phyloP scores from a whole-genome alignment of 495 filamentous ascomycete genomes.

The Penicillium ochrochloron region DNA sequence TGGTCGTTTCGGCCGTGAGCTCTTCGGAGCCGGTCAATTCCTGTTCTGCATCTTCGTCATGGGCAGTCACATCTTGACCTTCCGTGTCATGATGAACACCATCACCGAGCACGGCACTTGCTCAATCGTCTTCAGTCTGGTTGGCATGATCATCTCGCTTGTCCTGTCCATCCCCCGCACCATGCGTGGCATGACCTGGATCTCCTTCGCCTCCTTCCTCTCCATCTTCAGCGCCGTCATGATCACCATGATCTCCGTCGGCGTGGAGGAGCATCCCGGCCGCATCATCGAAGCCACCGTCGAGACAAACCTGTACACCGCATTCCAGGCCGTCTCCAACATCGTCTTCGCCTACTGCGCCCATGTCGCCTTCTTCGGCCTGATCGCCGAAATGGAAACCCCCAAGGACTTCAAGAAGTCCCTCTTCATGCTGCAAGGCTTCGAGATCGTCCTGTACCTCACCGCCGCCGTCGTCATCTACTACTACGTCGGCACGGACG shows the following conservation, averaged over 20 bases:
- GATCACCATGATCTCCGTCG: slow-evolving; percentile 72
- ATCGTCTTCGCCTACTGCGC: slow-evolving; percentile 63
- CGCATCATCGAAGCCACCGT: slow-evolving; percentile 36
- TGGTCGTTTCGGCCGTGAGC: slow-evolving; percentile 59
- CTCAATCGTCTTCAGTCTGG: slow-evolving; percentile 68
- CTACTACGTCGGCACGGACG: slow-evolving; percentile 66
- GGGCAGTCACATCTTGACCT: slow-evolving; percentile 74
- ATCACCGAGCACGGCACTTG: slow-evolving; percentile 69
- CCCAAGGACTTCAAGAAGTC: slow-evolving; percentile 70
- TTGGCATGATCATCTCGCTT: slow-evolving; percentile 66
- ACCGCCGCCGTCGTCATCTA: slow-evolving; percentile 72
- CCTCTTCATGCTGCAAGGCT: slow-evolving; percentile 64
- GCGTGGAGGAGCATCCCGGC: slow-evolving; percentile 49
- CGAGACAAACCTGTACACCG: slow-evolving; percentile 37
- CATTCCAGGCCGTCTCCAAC: slow-evolving; percentile 54
- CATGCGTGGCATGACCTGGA: slow-evolving; percentile 59
- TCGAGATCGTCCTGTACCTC: slow-evolving; percentile 71
- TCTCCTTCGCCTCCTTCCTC: slow-evolving; percentile 62
- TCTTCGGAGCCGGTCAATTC: slow-evolving; percentile 68
- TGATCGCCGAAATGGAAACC: slow-evolving; percentile 77
- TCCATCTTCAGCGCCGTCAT: slow-evolving; percentile 54
- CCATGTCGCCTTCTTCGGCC: slow-evolving; percentile 74
- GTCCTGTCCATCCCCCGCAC: slow-evolving; percentile 67
- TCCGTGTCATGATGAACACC: slow-evolving; percentile 70
- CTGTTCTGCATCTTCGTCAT: slow-evolving; percentile 78